These are phyloP conservation scores for Saccharomycopsis vini DNA, from an alignment of 805 yeast species.

Conservation along the genomic window DNA sequence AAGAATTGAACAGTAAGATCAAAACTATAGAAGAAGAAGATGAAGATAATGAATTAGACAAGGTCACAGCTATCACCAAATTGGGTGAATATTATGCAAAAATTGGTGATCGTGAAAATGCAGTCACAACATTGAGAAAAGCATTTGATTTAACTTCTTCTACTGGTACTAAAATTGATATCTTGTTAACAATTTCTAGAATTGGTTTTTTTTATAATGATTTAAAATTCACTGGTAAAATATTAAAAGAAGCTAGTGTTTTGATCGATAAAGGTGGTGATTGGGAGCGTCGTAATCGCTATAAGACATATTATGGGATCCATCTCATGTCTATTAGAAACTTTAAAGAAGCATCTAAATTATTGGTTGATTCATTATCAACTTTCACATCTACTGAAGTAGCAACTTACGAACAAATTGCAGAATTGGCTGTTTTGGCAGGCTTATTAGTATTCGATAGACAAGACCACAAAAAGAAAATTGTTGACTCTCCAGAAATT, in stretches of 20 bases:
- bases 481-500: slow-evolving; percentile 91
- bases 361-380: slow-evolving; percentile 84
- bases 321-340: slow-evolving; percentile 77
- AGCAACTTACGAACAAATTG: slow-evolving; percentile 82
- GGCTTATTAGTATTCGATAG: slow-evolving; percentile 77
- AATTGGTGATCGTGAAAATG: slow-evolving; percentile 73
- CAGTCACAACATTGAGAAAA: slow-evolving; percentile 55
- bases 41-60: slow-evolving; percentile 82
- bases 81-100: slow-evolving; percentile 83
- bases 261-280: slow-evolving; percentile 96
- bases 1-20: slow-evolving; percentile 36
- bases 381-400: slow-evolving; percentile 92
- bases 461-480: slow-evolving; percentile 70
- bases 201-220: slow-evolving; percentile 87
- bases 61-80: slow-evolving; percentile 63
- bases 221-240: slow-evolving; percentile 55
- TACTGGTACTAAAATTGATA: slow-evolving; percentile 85
- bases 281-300: slow-evolving; percentile 96
- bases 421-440: slow-evolving; percentile 78
- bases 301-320: slow-evolving; percentile 84
- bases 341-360: slow-evolving; percentile 74
- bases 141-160: slow-evolving; percentile 76
- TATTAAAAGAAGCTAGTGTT: slow-evolving; percentile 61
- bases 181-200: slow-evolving; percentile 71
- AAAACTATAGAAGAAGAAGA: slow-evolving; percentile 47